Conservation (phyloP, 1,284 basidiomycete species). For the Heliocybe sulcata region DNA sequence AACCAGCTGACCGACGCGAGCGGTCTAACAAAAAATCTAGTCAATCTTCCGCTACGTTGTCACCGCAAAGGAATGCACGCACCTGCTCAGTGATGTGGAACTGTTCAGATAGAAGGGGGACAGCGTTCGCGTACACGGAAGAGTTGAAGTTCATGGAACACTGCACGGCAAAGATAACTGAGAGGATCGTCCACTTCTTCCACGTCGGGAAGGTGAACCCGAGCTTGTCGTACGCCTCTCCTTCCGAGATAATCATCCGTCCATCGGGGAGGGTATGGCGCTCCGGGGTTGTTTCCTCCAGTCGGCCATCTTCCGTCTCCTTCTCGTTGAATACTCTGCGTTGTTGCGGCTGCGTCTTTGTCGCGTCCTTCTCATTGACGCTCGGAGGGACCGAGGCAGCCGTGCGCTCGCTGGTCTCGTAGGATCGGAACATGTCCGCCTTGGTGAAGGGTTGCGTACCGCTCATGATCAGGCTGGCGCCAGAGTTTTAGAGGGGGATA, state of each 20-base stretch:
- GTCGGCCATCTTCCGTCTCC: neutral
- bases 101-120: constrained; percentile 7
- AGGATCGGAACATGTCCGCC: neutral
- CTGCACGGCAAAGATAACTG: constrained; percentile 14
- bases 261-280: constrained; percentile 5
- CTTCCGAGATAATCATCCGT: constrained; percentile 10
- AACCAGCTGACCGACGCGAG: constrained; percentile 13
- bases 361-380: neutral
- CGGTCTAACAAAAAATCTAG: neutral
- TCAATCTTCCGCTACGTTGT: neutral
- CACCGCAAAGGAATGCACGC: neutral
- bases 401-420: neutral
- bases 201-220: constrained; percentile 11
- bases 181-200: constrained; percentile 13
- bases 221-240: constrained; percentile 11
- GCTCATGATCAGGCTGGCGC: neutral
- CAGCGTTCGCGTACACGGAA: constrained; percentile 12
- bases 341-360: neutral
- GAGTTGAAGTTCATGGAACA: constrained; percentile 15
- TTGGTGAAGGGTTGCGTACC: neutral
- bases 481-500: neutral
- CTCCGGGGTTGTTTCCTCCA: neutral
- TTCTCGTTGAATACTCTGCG: neutral
- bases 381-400: neutral
- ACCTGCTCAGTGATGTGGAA: constrained; percentile 9